Evolutionary conservation across 345 rosid species (phyloP).

Genomic region (Eucalyptus tenuipes): DNA sequence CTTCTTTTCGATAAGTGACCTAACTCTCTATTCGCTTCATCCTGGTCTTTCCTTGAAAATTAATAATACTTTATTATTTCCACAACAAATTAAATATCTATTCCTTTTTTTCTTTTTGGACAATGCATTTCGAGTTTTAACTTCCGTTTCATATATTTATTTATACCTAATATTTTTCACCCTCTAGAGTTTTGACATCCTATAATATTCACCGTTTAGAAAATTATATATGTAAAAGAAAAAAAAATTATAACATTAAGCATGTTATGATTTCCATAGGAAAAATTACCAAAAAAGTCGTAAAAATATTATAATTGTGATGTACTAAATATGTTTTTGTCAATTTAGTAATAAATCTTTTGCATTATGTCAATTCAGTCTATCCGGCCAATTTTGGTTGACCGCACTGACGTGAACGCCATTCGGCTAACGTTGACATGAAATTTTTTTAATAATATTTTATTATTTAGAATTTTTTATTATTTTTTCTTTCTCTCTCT

Average conservation of each 20-base stretch:
- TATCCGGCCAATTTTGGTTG: accelerated
- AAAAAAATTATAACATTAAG: too few relatives aligned
- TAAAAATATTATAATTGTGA: too few relatives aligned
- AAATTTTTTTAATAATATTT: too few relatives aligned
- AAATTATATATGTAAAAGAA: too few relatives aligned
- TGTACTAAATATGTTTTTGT: too few relatives aligned
- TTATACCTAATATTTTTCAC: neutral
- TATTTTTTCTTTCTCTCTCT: too few relatives aligned
- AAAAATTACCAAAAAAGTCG: too few relatives aligned
- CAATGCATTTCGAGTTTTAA: neutral
- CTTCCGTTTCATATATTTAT: too few relatives aligned
- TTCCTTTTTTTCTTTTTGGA: neutral
- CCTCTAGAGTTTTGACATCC: neutral
- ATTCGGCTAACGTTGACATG: too few relatives aligned
- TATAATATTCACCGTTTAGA: accelerated
- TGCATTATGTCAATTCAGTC: accelerated
- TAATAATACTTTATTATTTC: neutral
- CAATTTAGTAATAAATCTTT: too few relatives aligned
- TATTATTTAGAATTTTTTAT: too few relatives aligned
- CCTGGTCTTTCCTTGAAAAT: neutral
- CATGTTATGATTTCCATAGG: neutral
- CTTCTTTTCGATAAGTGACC: neutral
- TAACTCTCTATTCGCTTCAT: neutral
- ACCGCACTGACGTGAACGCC: accelerated
- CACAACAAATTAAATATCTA: neutral